phyloP scores from a whole-genome alignment of 768 basidiomycete species.

The Lactarius psammicola region DNA sequence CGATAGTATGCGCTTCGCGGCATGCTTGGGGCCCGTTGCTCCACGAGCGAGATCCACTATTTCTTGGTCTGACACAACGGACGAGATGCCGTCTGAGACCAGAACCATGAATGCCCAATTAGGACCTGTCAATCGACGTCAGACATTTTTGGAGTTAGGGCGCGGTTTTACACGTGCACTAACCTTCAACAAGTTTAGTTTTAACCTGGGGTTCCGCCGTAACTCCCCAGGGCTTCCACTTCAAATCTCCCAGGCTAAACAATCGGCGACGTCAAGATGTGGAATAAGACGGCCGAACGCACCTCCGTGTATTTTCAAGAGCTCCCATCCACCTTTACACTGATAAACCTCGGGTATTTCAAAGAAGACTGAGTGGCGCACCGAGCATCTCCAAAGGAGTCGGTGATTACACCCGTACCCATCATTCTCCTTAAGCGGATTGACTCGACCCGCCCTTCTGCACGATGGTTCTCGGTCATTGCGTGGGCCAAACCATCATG shows the following conservation, averaged over 20 bases:
- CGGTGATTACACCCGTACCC: slow-evolving; percentile 85
- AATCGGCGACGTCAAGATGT: slow-evolving; percentile 8
- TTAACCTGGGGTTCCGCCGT: slow-evolving; percentile 91
- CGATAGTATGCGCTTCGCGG: slow-evolving; percentile 78
- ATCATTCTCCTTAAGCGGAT: slow-evolving; percentile 84
- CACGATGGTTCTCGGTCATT: slow-evolving; percentile 94
- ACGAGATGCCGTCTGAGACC: slow-evolving; percentile 92
- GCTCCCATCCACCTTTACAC: slow-evolving; percentile 86
- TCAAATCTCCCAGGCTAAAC: slow-evolving; percentile 79
- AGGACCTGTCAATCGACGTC: slow-evolving; percentile 46
- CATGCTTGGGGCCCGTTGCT: slow-evolving; percentile 66
- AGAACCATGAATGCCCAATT: slow-evolving; percentile 87
- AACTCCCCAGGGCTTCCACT: slow-evolving; percentile 86
- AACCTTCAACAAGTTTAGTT: slow-evolving; percentile 73
- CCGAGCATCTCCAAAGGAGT: slow-evolving; percentile 93
- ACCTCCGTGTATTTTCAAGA: slow-evolving; percentile 89
- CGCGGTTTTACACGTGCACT: slow-evolving; percentile 19
- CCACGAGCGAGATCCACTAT: slow-evolving; percentile 85
- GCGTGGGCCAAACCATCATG: slow-evolving; percentile 70
- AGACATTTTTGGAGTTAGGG: neutral
- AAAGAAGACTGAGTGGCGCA: slow-evolving; percentile 35
- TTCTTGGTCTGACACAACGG: slow-evolving; percentile 89
- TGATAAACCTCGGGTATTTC: neutral
- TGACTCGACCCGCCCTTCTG: slow-evolving; percentile 86
- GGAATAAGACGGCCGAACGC: slow-evolving; percentile 31